A percentile compares a stretch with the other conserved stretches of the same genome.
Evolutionary conservation across 768 basidiomycete species (phyloP).

Genomic region (Goffeauzyma gilvescens): DNA sequence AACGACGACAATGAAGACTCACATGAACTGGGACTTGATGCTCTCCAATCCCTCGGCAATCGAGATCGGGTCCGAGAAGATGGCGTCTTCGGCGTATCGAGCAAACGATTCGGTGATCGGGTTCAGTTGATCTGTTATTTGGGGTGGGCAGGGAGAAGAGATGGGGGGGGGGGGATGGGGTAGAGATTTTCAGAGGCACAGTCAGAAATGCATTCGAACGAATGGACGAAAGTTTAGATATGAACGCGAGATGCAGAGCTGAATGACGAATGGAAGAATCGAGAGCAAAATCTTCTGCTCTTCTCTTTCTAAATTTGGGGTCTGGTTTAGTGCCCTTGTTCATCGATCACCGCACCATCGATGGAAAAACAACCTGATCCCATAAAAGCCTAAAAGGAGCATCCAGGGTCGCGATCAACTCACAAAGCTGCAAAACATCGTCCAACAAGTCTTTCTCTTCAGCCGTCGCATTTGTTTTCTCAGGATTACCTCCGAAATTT

Average conservation of each 20-base stretch:
- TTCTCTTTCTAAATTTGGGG: no score
- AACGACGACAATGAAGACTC: not conserved
- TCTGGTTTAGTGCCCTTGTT: no score
- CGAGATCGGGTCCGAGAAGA: slow-evolving; percentile 28
- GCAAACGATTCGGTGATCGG: slow-evolving; percentile 22
- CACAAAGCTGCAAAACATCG: slow-evolving; percentile 25
- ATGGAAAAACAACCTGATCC: no score
- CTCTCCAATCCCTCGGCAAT: slow-evolving; percentile 22
- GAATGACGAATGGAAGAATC: not conserved
- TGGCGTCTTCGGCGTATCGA: slow-evolving; percentile 16
- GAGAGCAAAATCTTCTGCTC: not conserved
- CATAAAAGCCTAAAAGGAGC: not conserved
- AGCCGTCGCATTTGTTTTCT: slow-evolving; percentile 15
- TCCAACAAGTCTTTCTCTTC: slow-evolving; percentile 21
- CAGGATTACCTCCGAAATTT: slow-evolving; percentile 18
- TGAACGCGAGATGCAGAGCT: not conserved
- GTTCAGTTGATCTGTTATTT: slow-evolving; percentile 19
- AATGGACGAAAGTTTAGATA: not conserved
- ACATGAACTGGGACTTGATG: slow-evolving; percentile 10
- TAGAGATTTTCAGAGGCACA: not conserved
- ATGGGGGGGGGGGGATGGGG: no score
- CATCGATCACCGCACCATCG: no score
- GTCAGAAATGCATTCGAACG: not conserved
- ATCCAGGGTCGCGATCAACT: not conserved
- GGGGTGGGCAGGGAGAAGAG: no score